Evolutionary conservation across 495 filamentous ascomycete genomes (phyloP), one percentile per base, ranked within the genome.

Genomic region (Apodospora peruviana): DNA sequence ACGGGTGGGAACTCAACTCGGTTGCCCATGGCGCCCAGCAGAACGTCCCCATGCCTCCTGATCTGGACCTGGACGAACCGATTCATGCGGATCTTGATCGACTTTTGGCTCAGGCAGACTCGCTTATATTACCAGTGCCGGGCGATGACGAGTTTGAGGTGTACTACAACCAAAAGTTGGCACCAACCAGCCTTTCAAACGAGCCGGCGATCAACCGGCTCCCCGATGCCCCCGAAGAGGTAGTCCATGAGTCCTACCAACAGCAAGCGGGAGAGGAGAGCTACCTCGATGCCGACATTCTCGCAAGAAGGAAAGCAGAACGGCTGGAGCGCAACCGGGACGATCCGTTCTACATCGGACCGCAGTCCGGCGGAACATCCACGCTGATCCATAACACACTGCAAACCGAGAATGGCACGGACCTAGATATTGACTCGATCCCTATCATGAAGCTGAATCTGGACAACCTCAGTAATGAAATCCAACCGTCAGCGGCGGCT

Each of bases 271-370:
- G 62, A 10, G 80, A 80, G 40, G 73, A 80, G 9, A 75, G 77
- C 23, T 78, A 82, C 40, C 69, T 85, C 8, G 82, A 89, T 49
- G 65, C 76, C 1, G 79, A 85, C 54, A 81, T 82, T 35, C 25
- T 81, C 4, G 81, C 81, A 4, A 75, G 78, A 44, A 75, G 85
- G 53, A 83, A 79, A 44, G 66, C 77, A 0, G 86, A 91, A 53
- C 76, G 90, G 22, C 64, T 75, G 36, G 89, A 91, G 57, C 78
- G 88, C 38, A 87, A 95, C 64, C 84, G 77, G 51, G 91, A 96
- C 56, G 93, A 98, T 60, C 93, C 93, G 3, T 98, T 96, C 61
- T 97, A 98, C 60, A 98, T 98, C 57, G 71, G 67, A 35, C 80
- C 75, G 20, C 7, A 7, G 14, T 20, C 64, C 12, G 60, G 62